Base-by-base conservation (phyloP, 306 rosid species). In the Citrullus colocynthis region DNA sequence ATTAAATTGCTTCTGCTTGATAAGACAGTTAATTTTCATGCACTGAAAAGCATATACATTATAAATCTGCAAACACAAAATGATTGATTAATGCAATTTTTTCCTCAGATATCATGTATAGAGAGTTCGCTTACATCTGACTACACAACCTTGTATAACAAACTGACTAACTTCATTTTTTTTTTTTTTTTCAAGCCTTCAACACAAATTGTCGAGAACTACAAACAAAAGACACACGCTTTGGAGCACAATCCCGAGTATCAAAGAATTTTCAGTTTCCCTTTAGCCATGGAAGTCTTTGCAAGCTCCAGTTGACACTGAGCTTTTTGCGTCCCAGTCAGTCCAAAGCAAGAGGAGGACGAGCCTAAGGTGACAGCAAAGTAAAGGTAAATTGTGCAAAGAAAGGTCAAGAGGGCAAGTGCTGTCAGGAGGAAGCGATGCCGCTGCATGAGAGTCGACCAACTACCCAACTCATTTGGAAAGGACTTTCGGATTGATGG, bases 341-440 rank as follows among this genome's bases (percentile, higher is more conserved):
- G 65, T 15, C 88, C 92, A 54, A 88, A 86, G 79, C 95, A 90
- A 28, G 92, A 42, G 62, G 84, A 65, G 64, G 63, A 44, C 60
- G 88, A 79, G 45, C 95, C 94, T 41, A 91, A 82, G 28, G 98
- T 93, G 84, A 93, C 87, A 37, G 98, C 98, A 71, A 93, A 93
- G 82, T 93, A 93, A 52, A 93, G 98, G 81, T 93, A 93, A 74
- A 93, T 83, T 6, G 91, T 89, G 80, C 98, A 93, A 74, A 93
- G 96, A 77, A 87, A 78, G 16, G 88, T 75, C 75, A 93, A 83
- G 42, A 89, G 91, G 75, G 15, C 87, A 2, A 93, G 91, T 56
- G 98, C 93, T 4, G 84, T 85, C 73, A 93, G 84, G 80, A 93
- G 97, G 88, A 86, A 93, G 59, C 93, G 97, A 75, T 93, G 98